These are phyloP conservation scores for Candida sp. DNA, from an alignment of 1,139 yeast genomes.

Conservation along the genomic window DNA sequence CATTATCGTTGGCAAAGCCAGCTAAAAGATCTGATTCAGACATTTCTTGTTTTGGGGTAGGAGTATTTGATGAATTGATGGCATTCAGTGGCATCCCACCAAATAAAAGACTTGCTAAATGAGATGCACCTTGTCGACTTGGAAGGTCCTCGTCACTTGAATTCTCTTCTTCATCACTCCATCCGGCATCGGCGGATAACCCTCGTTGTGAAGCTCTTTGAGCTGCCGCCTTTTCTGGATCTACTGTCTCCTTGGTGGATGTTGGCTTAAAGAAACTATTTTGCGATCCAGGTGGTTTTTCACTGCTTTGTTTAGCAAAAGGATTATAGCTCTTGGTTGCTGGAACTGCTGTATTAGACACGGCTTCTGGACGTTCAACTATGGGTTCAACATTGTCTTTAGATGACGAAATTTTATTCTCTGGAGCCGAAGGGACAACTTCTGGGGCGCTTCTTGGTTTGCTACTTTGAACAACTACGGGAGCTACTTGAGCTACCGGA, in stretches of 20 bases:
- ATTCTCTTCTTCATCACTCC: conserved; percentile 63
- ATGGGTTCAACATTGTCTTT: not conserved
- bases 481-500: conserved; percentile 6
- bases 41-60: conserved; percentile 4
- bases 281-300: conserved; percentile 18
- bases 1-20: not conserved
- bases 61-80: conserved; percentile 14
- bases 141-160: conserved; percentile 45
- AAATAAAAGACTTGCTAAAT: conserved; percentile 58
- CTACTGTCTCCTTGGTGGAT: conserved; percentile 32
- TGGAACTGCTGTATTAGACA: conserved; percentile 17
- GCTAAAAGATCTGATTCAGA: conserved; percentile 1
- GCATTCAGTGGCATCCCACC: conserved; percentile 58
- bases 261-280: conserved; percentile 47
- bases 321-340: conserved; percentile 26
- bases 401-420: not conserved
- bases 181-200: conserved; percentile 44
- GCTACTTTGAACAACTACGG: conserved; percentile 4
- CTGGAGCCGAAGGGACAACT: not conserved
- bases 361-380: not conserved
- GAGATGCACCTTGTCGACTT: conserved; percentile 56
- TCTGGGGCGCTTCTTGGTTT: not conserved
- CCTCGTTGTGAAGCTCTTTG: conserved; percentile 70
- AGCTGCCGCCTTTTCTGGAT: conserved; percentile 54
- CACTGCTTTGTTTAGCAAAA: conserved; percentile 20